These are phyloP conservation scores for Saturnispora ahearnii DNA, from an alignment of 805 yeast genomes.

Conservation along the genomic window DNA sequence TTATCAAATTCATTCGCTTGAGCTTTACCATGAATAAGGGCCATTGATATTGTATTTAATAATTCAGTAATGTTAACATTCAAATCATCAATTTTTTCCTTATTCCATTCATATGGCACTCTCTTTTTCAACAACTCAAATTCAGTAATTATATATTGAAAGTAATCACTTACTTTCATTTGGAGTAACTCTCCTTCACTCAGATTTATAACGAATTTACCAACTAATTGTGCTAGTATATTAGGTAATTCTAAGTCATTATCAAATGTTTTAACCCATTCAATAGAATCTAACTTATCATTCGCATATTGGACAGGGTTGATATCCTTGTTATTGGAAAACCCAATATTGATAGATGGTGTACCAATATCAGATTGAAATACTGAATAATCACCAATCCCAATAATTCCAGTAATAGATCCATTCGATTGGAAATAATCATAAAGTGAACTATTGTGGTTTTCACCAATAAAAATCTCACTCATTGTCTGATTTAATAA, in stretches of 20 bases:
- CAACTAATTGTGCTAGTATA: slow-evolving; percentile 49
- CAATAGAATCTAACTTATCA: slow-evolving; percentile 48
- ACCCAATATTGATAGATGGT: slow-evolving; percentile 48
- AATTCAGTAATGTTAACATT: neutral
- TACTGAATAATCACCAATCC: slow-evolving; percentile 44
- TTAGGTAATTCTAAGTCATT: slow-evolving; percentile 46
- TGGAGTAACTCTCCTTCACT: slow-evolving; percentile 50
- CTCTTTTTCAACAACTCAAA: slow-evolving; percentile 23
- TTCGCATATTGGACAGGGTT: slow-evolving; percentile 51
- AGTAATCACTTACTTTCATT: slow-evolving; percentile 39
- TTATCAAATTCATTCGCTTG: slow-evolving; percentile 15
- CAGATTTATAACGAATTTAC: slow-evolving; percentile 43
- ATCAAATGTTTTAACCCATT: slow-evolving; percentile 43
- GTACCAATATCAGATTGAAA: slow-evolving; percentile 62
- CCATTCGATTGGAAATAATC: slow-evolving; percentile 40
- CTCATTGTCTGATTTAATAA: slow-evolving; percentile 38
- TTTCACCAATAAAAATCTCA: slow-evolving; percentile 33
- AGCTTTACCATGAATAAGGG: slow-evolving; percentile 16
- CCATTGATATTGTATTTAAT: slow-evolving; percentile 26
- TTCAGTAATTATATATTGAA: slow-evolving; percentile 32
- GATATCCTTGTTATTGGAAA: slow-evolving; percentile 24
- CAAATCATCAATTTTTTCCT: neutral
- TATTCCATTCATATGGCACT: slow-evolving; percentile 27
- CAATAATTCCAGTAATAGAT: slow-evolving; percentile 35
- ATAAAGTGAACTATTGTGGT: slow-evolving; percentile 30